These are phyloP conservation scores for Syncephalastrum monosporum DNA, from an alignment of 371 early-diverging fungal genomes.

Conservation along the genomic window DNA sequence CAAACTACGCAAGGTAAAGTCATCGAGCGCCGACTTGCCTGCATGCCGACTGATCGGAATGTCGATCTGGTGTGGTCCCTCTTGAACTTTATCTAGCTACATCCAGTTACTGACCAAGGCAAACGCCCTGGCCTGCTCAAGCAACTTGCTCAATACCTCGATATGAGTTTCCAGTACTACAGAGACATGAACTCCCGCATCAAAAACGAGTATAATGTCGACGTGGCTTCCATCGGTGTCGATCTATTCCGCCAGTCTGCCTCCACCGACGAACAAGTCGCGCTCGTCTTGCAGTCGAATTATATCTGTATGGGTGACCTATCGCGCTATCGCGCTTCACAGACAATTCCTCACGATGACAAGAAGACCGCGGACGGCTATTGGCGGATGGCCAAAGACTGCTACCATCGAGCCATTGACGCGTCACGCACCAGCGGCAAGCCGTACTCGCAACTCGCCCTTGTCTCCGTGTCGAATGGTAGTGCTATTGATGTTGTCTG, in stretches of 20 bases:
- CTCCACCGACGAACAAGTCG: constrained; percentile 28
- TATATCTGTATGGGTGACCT: constrained; percentile 52
- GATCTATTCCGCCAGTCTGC: constrained; percentile 23
- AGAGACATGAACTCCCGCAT: constrained; percentile 36
- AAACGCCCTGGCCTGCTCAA: constrained; percentile 22
- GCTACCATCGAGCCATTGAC: constrained; percentile 45
- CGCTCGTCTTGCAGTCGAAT: constrained; percentile 36
- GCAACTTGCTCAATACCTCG: constrained; percentile 25
- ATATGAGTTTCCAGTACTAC: constrained; percentile 41
- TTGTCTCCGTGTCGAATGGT: constrained; percentile 42
- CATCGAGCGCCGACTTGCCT: background rate
- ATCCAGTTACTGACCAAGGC: constrained; percentile 7
- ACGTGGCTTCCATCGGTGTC: constrained; percentile 13
- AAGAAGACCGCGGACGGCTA: constrained; percentile 19
- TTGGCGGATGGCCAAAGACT: constrained; percentile 34
- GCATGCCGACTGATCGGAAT: background rate
- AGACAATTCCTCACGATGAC: constrained; percentile 17
- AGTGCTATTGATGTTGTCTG: constrained; percentile 52
- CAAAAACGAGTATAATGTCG: constrained; percentile 31
- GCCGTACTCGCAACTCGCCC: constrained; percentile 49
- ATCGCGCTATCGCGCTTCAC: constrained; percentile 45
- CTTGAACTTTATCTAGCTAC: background rate
- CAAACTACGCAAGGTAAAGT: constrained; percentile 36
- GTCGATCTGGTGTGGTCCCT: no score
- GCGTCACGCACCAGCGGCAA: constrained; percentile 46